Base-by-base conservation (phyloP, 257 asterid species). In the Galeopsis tetrahit region DNA sequence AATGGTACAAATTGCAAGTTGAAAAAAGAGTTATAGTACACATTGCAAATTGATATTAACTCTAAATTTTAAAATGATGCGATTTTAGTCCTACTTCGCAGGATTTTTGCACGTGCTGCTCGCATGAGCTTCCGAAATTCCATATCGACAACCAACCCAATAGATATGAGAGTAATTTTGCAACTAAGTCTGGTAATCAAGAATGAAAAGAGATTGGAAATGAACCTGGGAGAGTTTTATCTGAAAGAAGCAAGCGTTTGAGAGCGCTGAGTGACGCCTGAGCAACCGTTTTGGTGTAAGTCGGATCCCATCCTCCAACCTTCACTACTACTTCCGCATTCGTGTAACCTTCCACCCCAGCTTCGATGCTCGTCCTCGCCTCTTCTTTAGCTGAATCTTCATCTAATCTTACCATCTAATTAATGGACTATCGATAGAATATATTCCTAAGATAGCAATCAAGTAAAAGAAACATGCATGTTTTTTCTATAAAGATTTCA, bases 241-340 rank as follows among this genome's bases (percentile, higher is more conserved):
- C 93, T 0, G 96, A 83, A 82, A 94, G 67, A 70, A 91, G 66
- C 77, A 88, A 71, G 64, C 85, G 93, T 76, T 91, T 91, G 68
- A 94, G 96, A 70, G 95, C 97, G 75, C 93, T 86, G 56, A 94
- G 83, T 7, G 91, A 84, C 53, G 96, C 96, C 75, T 89, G 97
- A 49, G 97, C 95, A 28, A 87, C 90, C 15, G 84, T 33, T 74
- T 91, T 91, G 55, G 96, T 81, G 84, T 88, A 82, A 56, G 76
- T 78, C 31, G 84, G 59, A 63, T 91, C 96, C 97, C 97, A 94
- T 49, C 91, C 97, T 34, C 83, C 83, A 13, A 89, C 80, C 84
- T 91, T 94, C 67, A 91, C 92, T 5, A 91, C 89, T 49, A 88
- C 95, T 73, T 94, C 97, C 0, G 98, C 95, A 55, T 91, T 91